Base-by-base conservation (phyloP, 148 eudicot species). In the Amaranthus cruentus region DNA sequence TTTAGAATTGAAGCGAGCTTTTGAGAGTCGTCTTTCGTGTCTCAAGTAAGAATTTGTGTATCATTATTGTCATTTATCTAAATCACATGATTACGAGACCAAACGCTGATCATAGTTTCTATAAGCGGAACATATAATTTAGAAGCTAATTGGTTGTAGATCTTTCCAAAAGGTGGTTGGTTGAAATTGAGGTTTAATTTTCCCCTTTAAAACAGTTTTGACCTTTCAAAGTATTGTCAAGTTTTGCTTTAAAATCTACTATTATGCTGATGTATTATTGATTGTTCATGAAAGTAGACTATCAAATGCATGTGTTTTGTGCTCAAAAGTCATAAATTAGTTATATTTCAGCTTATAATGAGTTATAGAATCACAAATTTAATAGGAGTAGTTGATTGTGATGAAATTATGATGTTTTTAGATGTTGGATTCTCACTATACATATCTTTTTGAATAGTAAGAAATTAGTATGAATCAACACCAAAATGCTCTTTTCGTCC, bases 101-200 rank as follows among this genome's bases (percentile, higher is more conserved):
- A 28, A 28, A 28, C 38, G 2, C 38, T 28, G 38, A 28, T 28
- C 38, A 28, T 28, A 28, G 38, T 28, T 28, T 28, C 38, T 28
- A 28, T 28, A 28, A 28, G 38, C 38, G 38, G 38, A 28, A 28
- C 38, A 28, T 28, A 15, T 21, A n/a, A 47, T 56, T 38, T 62
- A 62, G 55, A 55, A 53, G 66, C 50, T 60, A 15, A 78, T 78
- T 68, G 64, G 58, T n/a, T 71, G 57, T 49, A 9, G 66, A 48
- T 63, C 58, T 15, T 38, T 44, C 52, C 69, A 12, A 61, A 53
- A 11, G 3, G 70, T 38, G 47, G 46, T 49, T 42, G 15, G 18
- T 5, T 76, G 50, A 10, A 44, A 15, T 14, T 47, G 43, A 3
- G 1, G 2, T 4, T 15, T 9, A 28, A 28, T 10, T 46, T 12